Base-by-base conservation (phyloP, 345 rosid species). In the Laguncularia racemosa region DNA sequence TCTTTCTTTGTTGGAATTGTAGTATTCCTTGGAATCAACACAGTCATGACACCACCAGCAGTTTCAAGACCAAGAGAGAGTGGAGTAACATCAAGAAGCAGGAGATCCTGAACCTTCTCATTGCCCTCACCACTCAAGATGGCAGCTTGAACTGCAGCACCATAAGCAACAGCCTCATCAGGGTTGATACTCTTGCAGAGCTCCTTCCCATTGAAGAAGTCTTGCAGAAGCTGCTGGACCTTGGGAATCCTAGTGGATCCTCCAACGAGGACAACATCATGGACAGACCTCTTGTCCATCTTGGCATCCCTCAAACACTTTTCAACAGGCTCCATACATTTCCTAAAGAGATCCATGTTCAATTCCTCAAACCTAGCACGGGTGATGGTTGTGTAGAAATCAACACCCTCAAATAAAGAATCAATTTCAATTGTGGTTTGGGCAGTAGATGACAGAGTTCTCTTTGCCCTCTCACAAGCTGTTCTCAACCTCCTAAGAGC, bases 71-170 rank as follows among this genome's bases (percentile, higher is more conserved):
- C 91, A 17, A 82, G 88, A 23, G 90, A 84, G 13, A 84, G 80
- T 56, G 91, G 90, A 14, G 90, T 84, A 44, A 84, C 90, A 73
- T 84, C 91, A 52, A 84, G 72, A 59, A 84, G 73, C 3, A 84
- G 69, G 56, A 84, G 91, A 68, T 84, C 91, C 19, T 84, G 88
- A 13, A 84, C 91, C 76, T 84, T 84, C 84, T 84, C 91, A 14
- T 82, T 85, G 33, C 91, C 88, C 64, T 84, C 91, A 63, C 91
- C 88, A 4, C 88, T 79, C 69, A 84, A 78, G 45, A 84, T 84
- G 57, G 91, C 91, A 51, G 88, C 91, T 63, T 84, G 88, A 44
- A 85, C 89, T 1, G 92, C 93, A 44, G 93, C 93, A 71, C 93
- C 89, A 46, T 83, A 85, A 14, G 89, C 93, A 70, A 85, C 89